Base-by-base conservation (phyloP, 805 yeast species). In the Yamadazyma insecticola region DNA sequence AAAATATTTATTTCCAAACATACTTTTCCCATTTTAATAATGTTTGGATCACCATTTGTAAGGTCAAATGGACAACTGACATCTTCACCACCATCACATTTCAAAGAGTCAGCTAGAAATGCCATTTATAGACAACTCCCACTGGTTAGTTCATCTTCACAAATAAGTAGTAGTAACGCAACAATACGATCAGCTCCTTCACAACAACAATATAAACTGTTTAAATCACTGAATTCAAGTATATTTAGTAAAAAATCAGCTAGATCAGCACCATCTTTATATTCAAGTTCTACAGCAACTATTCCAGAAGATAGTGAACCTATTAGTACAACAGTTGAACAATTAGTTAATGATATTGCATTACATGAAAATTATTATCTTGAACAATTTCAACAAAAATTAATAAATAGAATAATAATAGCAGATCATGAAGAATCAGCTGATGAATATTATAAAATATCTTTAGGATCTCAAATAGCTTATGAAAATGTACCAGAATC, bases 261-360 rank as follows among this genome's bases (percentile, higher is more conserved):
- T 13, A 44, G 71, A 17, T 54, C 63, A n/a, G 70, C 70, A 1
- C 71, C 71, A 2, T 59, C 67, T 13, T 47, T 63, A 12, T 64
- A 63, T 40, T 59, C 67, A 17, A 50, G 56, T 27, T 53, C 63
- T 16, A 63, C 69, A 1, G 70, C 66, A 26, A 65, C 70, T 12
- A 65, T 65, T 22, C 71, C 71, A 1, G 71, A 65, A 40, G 70
- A 65, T 36, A 45, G 57, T 30, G 70, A 63, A 36, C 70, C 66
- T 5, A 47, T 63, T 1, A 48, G 63, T n/a, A 56, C 57, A 14
- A 63, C 70, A 1, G 60, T 65, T 9, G 71, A 65, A 35, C 70
- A 64, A 44, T 48, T 65, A 21, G 63, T 65, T 28, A 64, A 63
- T 39, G 70, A 64, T 43, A 55, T 64, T 6, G 58, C 67, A 59